Evolutionary conservation across 768 basidiomycete genomes (phyloP), one percentile per base, ranked within the genome.

Genomic region (Termitomyces titanicus): DNA sequence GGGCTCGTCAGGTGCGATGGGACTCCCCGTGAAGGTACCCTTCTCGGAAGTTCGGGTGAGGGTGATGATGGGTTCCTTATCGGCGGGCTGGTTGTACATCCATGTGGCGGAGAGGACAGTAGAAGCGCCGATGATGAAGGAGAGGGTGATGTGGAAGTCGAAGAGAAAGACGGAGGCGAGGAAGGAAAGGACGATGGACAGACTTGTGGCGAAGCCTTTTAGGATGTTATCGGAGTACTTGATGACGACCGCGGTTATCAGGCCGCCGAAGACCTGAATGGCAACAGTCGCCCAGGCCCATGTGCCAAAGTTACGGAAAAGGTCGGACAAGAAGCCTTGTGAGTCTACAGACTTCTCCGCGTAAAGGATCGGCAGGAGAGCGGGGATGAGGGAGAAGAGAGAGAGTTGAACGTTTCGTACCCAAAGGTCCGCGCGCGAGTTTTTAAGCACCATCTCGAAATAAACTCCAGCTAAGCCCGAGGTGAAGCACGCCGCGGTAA

Each of bases 281-380:
- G 75, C 68, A 37, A 99, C 94, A 2, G 94, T 96, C 12, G 92
- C 92, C 88, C 94, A 94, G 0, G 97, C 97, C 94, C 94, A 99
- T 1, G 74, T 76, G 18, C 92, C 92, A 69, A 98, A 99, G 71
- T 98, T 85, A 57, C 80, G 79, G 72, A 98, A 90, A 34, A 94
- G 71, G 63, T 79, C 78, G 51, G 62, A 58, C 52, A 92, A 59
- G 69, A 86, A 71, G 47, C 79, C 77, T 50, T 70, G 68, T n/a
- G 81, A 74, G 47, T 69, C 65, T 35, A 70, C 66, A 29, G 73
- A 70, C 33, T 75, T 72, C 10, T 76, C 53, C 35, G 72, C 65
- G 61, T 80, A 88, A 44, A 96, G 61, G 66, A 96, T 81, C 39
- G 96, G 94, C 5, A 89, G 69, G 50, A 95, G 67, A 17, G 96